These are phyloP conservation scores for Ploettnerulaceae sp. DNA, from an alignment of 2,329 filamentous ascomycete genomes.

Conservation along the genomic window DNA sequence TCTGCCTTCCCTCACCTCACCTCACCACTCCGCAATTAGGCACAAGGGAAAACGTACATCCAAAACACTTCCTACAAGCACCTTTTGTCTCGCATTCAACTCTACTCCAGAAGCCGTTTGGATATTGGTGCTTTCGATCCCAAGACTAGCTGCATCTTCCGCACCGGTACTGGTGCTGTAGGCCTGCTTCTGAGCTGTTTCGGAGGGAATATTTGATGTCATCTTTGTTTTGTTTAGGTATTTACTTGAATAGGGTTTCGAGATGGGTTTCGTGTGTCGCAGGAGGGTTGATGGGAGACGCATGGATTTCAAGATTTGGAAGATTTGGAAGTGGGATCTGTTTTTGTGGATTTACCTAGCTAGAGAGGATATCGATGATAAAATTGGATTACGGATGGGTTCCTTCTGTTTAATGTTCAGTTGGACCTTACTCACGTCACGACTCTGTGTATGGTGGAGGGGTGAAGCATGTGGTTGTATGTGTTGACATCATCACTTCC, in stretches of 20 bases:
- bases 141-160: constrained; percentile 19
- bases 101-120: constrained; percentile 46
- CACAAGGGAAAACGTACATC: constrained; percentile 38
- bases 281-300: neutral
- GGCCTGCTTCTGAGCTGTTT: constrained; percentile 23
- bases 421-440: constrained; percentile 5
- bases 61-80: constrained; percentile 53
- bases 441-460: neutral
- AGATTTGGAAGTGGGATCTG: neutral
- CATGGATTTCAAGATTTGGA: neutral
- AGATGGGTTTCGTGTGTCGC: neutral
- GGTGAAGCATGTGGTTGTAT: neutral
- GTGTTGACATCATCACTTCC: constrained; percentile 22
- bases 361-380: no score
- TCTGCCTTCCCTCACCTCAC: neutral
- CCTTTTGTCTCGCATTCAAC: constrained; percentile 46
- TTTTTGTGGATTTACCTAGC: neutral
- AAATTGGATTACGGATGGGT: neutral
- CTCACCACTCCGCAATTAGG: neutral
- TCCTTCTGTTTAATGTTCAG: neutral
- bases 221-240: neutral
- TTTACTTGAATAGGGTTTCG: neutral
- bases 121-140: constrained; percentile 51
- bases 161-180: no score
- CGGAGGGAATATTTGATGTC: constrained; percentile 27